Conservation (phyloP, 768 basidiomycete species). For the Pulveroboletus frians region DNA sequence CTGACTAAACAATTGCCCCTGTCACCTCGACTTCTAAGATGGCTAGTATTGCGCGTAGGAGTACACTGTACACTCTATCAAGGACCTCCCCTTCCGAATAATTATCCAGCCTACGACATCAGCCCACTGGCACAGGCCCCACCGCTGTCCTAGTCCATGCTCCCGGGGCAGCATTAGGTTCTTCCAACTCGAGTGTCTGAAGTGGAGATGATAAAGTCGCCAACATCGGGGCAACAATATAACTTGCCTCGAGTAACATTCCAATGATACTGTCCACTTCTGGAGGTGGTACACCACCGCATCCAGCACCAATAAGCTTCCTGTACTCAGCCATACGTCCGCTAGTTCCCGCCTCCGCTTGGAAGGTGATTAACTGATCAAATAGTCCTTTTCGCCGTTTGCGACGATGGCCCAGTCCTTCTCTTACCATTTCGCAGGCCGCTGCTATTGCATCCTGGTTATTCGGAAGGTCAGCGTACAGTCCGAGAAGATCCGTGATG, state of each 20-base stretch:
- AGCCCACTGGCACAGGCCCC: constrained; percentile 21
- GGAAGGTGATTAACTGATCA: constrained; percentile 70
- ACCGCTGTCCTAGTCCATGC: constrained; percentile 35
- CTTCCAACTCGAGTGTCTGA: constrained; percentile 79
- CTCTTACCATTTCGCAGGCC: constrained; percentile 57
- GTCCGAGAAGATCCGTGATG: constrained; percentile 54
- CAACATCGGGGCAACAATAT: neutral
- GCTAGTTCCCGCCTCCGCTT: constrained; percentile 86
- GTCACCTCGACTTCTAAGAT: neutral
- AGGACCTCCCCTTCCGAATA: neutral
- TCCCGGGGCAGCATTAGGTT: constrained; percentile 55
- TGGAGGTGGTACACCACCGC: constrained; percentile 77
- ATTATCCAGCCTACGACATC: constrained; percentile 1
- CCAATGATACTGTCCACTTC: constrained; percentile 86
- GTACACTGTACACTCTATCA: constrained; percentile 1
- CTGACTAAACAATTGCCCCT: constrained; percentile 21
- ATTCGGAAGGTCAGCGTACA: constrained; percentile 55
- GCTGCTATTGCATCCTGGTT: constrained; percentile 49
- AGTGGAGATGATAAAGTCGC: constrained; percentile 2
- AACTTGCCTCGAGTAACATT: constrained; percentile 74
- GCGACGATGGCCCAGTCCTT: constrained; percentile 60
- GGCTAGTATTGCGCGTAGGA: neutral
- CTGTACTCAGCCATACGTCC: constrained; percentile 88
- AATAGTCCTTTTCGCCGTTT: constrained; percentile 69
- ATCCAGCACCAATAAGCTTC: constrained; percentile 82